These are phyloP conservation scores for Taxillus chinensis DNA, from an alignment of 164 flowering plant species.

Conservation along the genomic window DNA sequence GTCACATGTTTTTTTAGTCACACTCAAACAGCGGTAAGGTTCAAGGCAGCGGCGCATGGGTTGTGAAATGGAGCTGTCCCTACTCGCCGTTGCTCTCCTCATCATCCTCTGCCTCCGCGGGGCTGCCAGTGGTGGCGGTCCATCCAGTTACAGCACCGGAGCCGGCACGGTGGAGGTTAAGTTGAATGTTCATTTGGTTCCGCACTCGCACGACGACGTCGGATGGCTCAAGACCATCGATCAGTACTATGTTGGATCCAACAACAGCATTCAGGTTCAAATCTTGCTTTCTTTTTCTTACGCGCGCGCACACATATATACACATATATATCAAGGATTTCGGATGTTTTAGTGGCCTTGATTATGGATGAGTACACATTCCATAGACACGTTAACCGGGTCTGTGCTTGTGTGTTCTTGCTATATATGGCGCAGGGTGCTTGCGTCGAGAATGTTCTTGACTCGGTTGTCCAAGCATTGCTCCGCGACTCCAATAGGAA, in stretches of 20 bases:
- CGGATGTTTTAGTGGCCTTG: too few species aligned
- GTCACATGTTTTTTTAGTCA: too few species aligned
- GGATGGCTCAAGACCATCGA: slow-evolving; percentile 82
- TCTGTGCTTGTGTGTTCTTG: neutral
- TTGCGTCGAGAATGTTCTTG: slow-evolving; percentile 62
- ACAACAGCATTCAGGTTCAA: slow-evolving; percentile 55
- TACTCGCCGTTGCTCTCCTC: neutral
- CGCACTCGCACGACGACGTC: slow-evolving; percentile 78
- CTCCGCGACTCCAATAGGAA: slow-evolving; percentile 59
- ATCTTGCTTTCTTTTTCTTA: too few species aligned
- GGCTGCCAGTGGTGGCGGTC: slow-evolving; percentile 14
- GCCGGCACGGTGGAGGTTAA: slow-evolving; percentile 44
- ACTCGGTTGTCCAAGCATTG: slow-evolving; percentile 60
- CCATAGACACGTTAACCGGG: neutral
- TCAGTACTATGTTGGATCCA: slow-evolving; percentile 78
- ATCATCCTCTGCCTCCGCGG: slow-evolving; percentile 7
- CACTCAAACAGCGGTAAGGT: too few species aligned
- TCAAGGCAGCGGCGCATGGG: too few species aligned
- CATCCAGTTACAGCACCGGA: slow-evolving; percentile 40
- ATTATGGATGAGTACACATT: too few species aligned
- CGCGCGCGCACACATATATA: too few species aligned
- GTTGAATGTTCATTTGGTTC: slow-evolving; percentile 68
- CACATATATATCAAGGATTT: too few species aligned
- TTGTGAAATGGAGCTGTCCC: too few species aligned
- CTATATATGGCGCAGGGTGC: slow-evolving; percentile 47